These are phyloP conservation scores for Apiospora phragmitis DNA, from an alignment of 2,329 filamentous ascomycete genomes.

Conservation along the genomic window DNA sequence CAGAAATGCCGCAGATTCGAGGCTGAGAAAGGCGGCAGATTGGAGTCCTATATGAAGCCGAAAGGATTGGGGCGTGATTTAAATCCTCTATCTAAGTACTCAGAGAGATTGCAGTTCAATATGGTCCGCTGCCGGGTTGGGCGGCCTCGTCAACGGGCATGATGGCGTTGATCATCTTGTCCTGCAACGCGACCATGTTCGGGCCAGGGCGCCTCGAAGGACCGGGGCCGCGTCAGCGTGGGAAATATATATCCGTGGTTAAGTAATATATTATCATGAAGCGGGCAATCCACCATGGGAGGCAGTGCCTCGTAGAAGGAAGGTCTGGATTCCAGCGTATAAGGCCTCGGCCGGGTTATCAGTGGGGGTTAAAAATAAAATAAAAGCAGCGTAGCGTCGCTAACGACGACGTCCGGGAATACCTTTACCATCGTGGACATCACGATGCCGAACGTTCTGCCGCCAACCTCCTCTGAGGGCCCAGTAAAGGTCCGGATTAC, in stretches of 20 bases:
- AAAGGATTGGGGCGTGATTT: too few species aligned
- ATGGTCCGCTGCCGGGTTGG: too few species aligned
- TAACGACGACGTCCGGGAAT: constrained; percentile 19
- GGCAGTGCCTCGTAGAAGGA: constrained; percentile 24
- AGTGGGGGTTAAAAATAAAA: too few species aligned
- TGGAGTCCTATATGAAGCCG: too few species aligned
- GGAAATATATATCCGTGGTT: constrained; percentile 21
- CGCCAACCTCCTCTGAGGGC: constrained; percentile 51
- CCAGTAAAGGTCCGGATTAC: constrained; percentile 54
- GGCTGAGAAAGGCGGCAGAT: too few species aligned
- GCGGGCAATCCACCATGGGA: constrained; percentile 24
- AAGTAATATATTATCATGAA: constrained; percentile 25
- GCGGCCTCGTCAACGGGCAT: constrained; percentile 27
- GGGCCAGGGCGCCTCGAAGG: constrained; percentile 19
- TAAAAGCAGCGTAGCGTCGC: constrained; percentile 23
- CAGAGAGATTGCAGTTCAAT: too few species aligned
- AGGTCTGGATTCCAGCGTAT: constrained; percentile 22
- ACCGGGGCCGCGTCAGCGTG: constrained; percentile 21
- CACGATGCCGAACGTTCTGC: constrained; percentile 46
- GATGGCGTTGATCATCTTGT: constrained; percentile 30
- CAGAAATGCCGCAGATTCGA: too few species aligned
- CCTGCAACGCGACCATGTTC: constrained; percentile 27
- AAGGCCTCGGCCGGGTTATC: constrained; percentile 19
- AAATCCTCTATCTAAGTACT: too few species aligned
- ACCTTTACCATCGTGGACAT: constrained; percentile 25